Evolutionary conservation across 495 filamentous ascomycete species (phyloP).

Genomic region (Hyaloscypha finlandica): DNA sequence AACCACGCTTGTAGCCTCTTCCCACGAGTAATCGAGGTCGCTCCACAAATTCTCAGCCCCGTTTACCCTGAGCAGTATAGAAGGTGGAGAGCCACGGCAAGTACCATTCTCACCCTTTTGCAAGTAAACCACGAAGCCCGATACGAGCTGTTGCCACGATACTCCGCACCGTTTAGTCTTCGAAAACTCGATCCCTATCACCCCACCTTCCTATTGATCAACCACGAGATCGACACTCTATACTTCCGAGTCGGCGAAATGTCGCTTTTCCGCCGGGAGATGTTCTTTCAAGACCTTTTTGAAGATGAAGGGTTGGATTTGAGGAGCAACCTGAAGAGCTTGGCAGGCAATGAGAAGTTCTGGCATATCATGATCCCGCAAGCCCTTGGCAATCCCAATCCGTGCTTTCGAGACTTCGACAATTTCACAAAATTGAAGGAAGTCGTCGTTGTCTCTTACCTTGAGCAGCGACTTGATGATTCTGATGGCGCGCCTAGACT

Average conservation of each 20-base stretch:
- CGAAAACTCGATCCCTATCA: not conserved
- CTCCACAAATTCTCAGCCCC: not conserved
- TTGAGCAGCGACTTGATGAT: not conserved
- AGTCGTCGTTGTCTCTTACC: not conserved
- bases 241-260: not conserved
- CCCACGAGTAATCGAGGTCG: constrained; percentile 4
- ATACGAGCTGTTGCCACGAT: constrained; percentile 4
- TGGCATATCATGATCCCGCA: not conserved
- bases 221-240: constrained; percentile 3
- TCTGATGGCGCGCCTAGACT: not conserved
- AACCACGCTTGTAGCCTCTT: constrained; percentile 41
- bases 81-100: not conserved
- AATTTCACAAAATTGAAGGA: not conserved
- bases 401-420: not conserved
- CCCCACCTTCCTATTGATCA: not conserved
- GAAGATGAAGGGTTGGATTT: not conserved
- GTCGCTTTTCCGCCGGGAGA: not conserved
- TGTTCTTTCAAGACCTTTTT: not conserved
- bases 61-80: not conserved
- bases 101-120: not conserved
- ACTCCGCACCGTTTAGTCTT: not conserved
- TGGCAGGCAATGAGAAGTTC: constrained; percentile 4
- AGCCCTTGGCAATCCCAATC: not conserved
- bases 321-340: not conserved
- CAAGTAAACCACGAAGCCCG: constrained; percentile 10